These are phyloP conservation scores for Calamus simplicifolius DNA, from an alignment of 176 grass and related monocot species.

Conservation along the genomic window DNA sequence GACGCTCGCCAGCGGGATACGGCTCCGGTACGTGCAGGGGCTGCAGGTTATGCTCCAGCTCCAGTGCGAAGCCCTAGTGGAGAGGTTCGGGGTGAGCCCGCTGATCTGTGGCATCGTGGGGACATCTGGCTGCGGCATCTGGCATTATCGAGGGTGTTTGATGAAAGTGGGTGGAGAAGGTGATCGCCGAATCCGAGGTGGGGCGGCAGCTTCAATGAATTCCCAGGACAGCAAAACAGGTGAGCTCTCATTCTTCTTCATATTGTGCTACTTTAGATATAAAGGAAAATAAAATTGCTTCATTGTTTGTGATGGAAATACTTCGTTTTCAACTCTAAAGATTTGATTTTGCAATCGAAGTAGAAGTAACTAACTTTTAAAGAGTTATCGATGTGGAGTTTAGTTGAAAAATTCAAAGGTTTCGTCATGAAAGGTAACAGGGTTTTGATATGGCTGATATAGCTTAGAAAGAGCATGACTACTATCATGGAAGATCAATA, in stretches of 20 bases:
- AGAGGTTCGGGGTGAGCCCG: constrained; percentile 45
- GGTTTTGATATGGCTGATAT: too few relatives aligned
- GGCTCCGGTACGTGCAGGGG: constrained; percentile 48
- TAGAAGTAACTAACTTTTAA: too few relatives aligned
- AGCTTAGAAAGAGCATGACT: too few relatives aligned
- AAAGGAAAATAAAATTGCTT: too few relatives aligned
- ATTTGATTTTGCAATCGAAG: too few relatives aligned
- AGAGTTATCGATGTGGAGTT: too few relatives aligned
- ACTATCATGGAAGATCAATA: too few relatives aligned
- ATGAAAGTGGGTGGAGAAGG: constrained; percentile 39
- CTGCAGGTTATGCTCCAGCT: constrained; percentile 67
- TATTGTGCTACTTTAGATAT: too few relatives aligned
- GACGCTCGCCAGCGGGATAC: constrained; percentile 23
- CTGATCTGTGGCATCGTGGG: constrained; percentile 44
- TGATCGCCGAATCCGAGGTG: constrained; percentile 25
- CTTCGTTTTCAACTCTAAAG: too few relatives aligned
- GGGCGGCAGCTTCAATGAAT: not conserved
- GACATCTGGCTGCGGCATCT: constrained; percentile 54
- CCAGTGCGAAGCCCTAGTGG: constrained; percentile 63
- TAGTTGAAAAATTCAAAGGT: too few relatives aligned
- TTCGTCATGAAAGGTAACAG: too few relatives aligned
- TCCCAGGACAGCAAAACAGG: constrained; percentile 4
- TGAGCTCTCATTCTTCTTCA: not conserved
- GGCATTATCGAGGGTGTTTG: constrained; percentile 42
- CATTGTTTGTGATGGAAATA: too few relatives aligned